Evolutionary conservation across 2,329 filamentous ascomycete genomes (phyloP).

Genomic region (Phoma sp.): DNA sequence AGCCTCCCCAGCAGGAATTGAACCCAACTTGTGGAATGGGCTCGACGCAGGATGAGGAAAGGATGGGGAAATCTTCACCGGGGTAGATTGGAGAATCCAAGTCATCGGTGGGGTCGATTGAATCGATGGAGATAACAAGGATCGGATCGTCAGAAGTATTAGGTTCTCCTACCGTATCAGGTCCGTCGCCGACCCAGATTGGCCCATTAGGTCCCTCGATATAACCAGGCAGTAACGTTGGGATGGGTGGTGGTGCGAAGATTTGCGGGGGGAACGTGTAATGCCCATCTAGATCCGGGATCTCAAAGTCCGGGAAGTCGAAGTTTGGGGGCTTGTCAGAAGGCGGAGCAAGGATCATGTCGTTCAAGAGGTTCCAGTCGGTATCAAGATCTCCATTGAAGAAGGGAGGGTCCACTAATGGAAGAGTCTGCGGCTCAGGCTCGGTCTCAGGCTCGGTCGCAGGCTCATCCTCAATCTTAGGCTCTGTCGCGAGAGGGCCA

Average conservation of each 20-base stretch:
- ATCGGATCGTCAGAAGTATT: background rate
- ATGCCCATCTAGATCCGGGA: constrained; percentile 7
- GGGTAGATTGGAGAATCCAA: background rate
- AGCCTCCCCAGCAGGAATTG: constrained; percentile 10
- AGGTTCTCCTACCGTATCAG: background rate
- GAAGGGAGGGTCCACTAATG: too few relatives aligned
- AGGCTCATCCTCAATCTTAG: background rate
- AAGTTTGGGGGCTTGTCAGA: too few relatives aligned
- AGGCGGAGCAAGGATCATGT: too few relatives aligned
- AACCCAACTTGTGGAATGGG: constrained; percentile 9
- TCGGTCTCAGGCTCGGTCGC: background rate
- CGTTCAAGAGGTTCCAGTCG: too few relatives aligned
- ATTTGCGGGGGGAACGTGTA: constrained; percentile 2
- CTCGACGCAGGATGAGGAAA: background rate
- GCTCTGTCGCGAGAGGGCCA: background rate
- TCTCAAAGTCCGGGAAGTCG: constrained; percentile 13
- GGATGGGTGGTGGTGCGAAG: background rate
- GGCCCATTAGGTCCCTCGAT: constrained; percentile 2
- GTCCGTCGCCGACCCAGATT: constrained; percentile 8
- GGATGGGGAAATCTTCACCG: background rate
- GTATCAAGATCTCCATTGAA: too few relatives aligned
- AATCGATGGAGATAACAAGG: constrained; percentile 5
- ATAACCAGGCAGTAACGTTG: constrained; percentile 6
- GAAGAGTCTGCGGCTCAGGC: background rate
- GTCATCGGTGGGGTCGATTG: background rate